A percentile compares a stretch with the other conserved stretches of the same genome.
Evolutionary conservation across 2,329 filamentous ascomycete species (phyloP).

Genomic region (Fusarium austroafricanum): DNA sequence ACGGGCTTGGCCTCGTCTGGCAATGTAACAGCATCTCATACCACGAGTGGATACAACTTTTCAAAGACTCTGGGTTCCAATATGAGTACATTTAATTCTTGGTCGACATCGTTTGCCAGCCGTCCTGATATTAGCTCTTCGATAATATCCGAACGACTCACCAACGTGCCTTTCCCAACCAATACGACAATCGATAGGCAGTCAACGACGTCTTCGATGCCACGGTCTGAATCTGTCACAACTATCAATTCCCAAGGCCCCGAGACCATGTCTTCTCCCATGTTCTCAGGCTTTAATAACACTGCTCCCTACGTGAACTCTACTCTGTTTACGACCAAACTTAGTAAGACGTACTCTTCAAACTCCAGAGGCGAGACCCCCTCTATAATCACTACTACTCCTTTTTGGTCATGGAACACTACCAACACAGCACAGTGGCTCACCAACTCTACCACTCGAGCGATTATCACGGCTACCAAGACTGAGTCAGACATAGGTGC

Average conservation of each 20-base stretch:
- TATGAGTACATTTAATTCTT: background rate
- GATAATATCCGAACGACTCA: conserved; percentile 17
- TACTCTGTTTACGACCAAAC: conserved; percentile 10
- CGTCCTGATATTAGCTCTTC: conserved; percentile 22
- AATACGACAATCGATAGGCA: conserved; percentile 25
- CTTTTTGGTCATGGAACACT: conserved; percentile 4
- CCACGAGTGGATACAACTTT: conserved; percentile 26
- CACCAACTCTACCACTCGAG: conserved; percentile 12
- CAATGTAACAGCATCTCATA: conserved; percentile 19
- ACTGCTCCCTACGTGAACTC: conserved; percentile 36
- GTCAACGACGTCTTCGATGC: conserved; percentile 1
- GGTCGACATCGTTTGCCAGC: background rate
- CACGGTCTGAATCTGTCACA: background rate
- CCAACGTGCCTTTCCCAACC: conserved; percentile 29
- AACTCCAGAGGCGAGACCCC: conserved; percentile 1
- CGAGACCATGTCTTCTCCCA: background rate
- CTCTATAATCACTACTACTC: conserved; percentile 11
- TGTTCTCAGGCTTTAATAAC: conserved; percentile 14
- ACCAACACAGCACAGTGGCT: conserved; percentile 13
- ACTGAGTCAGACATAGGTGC: conserved; percentile 12
- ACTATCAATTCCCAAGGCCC: background rate
- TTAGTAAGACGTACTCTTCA: background rate
- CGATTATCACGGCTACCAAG: background rate
- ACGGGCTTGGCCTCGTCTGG: conserved; percentile 7
- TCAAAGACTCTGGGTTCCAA: conserved; percentile 8